A percentile compares a stretch with the other conserved stretches of the same genome.
Conservation (phyloP, 164 flowering plant species). For the Buxus sempervirens region DNA sequence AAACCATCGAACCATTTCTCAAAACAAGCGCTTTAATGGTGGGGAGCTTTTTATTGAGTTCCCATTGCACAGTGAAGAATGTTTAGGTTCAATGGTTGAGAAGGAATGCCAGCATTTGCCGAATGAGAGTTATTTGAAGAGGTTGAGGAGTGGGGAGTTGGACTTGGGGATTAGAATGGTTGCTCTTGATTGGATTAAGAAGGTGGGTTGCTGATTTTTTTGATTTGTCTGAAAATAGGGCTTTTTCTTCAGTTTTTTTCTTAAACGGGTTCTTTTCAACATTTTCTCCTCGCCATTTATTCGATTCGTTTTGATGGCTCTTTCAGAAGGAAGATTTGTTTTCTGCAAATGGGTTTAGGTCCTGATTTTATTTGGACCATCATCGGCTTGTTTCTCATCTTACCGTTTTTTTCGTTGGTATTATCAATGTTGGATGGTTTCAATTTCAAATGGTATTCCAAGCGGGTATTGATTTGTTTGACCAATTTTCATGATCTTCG, state of each 20-base stretch:
- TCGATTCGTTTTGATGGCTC: neutral
- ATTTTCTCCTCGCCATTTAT: neutral
- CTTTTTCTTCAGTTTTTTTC: neutral
- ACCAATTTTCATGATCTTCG: neutral
- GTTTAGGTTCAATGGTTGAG: conserved; percentile 29
- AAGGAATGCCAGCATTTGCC: conserved; percentile 40
- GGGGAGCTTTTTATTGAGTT: conserved; percentile 14
- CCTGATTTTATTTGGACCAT: neutral
- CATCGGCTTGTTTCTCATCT: too few relatives aligned
- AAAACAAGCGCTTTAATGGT: conserved; percentile 5
- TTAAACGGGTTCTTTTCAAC: neutral
- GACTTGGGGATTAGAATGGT: conserved; percentile 31
- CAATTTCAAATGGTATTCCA: neutral
- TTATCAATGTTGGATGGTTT: too few relatives aligned
- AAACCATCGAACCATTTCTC: conserved; percentile 1
- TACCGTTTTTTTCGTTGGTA: too few relatives aligned
- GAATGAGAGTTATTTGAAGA: conserved; percentile 35
- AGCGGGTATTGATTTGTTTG: neutral
- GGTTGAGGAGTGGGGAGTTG: conserved; percentile 39
- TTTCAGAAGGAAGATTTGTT: neutral
- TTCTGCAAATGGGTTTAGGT: neutral
- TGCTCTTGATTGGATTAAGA: conserved; percentile 48
- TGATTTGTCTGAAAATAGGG: neutral
- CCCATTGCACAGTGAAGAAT: conserved; percentile 31
- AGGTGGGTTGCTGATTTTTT: conserved; percentile 24